A percentile compares a stretch with the other conserved stretches of the same genome.
Evolutionary conservation across 208 protist genomes (phyloP).

Genomic region (Phytomonas serpens): DNA sequence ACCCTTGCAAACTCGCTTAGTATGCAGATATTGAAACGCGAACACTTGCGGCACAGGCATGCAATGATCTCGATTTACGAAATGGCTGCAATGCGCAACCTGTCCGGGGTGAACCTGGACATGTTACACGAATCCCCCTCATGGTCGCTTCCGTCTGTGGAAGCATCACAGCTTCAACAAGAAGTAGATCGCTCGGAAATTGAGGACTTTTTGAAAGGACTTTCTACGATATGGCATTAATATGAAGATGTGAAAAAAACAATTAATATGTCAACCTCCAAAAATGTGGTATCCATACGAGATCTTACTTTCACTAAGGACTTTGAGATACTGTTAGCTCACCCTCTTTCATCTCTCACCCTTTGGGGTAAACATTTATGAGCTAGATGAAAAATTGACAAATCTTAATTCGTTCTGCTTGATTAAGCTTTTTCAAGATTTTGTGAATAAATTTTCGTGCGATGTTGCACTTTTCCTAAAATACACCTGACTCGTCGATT

Average conservation of each 20-base stretch:
- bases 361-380: too few relatives aligned
- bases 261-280: background rate
- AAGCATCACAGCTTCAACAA: background rate
- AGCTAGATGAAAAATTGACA: too few relatives aligned
- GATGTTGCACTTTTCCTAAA: too few relatives aligned
- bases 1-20: conserved; percentile 15
- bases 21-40: conserved; percentile 31
- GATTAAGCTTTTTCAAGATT: too few relatives aligned
- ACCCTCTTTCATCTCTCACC: too few relatives aligned
- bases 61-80: conserved; percentile 53
- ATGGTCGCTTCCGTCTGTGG: background rate
- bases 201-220: background rate
- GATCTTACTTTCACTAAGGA: too few relatives aligned
- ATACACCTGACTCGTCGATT: too few relatives aligned
- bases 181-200: background rate
- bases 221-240: background rate
- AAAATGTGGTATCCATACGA: too few relatives aligned
- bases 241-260: background rate
- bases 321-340: too few relatives aligned
- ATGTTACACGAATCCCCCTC: background rate
- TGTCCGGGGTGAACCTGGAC: conserved; percentile 2
- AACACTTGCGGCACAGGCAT: conserved; percentile 36
- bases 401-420: too few relatives aligned
- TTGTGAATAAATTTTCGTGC: too few relatives aligned
- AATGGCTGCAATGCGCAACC: conserved; percentile 27